Evolutionary conservation across 768 basidiomycete genomes (phyloP), one percentile per base, ranked within the genome.

Genomic region (Tulasnella sp.): DNA sequence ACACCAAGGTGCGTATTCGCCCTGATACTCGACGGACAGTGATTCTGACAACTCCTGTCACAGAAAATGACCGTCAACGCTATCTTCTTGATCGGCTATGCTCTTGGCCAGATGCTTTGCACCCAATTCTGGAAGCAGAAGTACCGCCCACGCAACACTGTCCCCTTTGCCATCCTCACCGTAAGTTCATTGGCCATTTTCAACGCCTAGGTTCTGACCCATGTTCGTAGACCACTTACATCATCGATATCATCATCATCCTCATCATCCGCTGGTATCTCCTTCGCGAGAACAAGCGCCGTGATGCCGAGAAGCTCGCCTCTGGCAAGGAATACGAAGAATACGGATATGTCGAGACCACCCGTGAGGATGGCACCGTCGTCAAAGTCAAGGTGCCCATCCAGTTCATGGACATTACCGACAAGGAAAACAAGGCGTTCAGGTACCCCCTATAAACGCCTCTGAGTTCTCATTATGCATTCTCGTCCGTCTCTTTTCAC

Each of bases 221-320:
- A 1, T 11, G 9, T 6, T 35, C 17, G 6, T 36, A 59, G 57
- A n/a, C 12, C 31, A 39, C 57, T 11, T 50, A 59, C 21, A 23
- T 34, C 42, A 14, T 49, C 32, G 45, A 55, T 35, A 56, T 55
- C 59, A 8, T 8, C 36, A 21, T 60, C 17, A 31, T 62, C 37
- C 52, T 62, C 46, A 21, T 37, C 42, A 25, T 60, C 60, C 58
- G 59, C 32, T 37, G 17, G 27, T 21, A 35, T 29, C 61, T 62
- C 37, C 17, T 31, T 49, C 27, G 59, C 14, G 61, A 62, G 54
- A 62, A 62, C 59, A 60, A 49, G 53, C 61, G 61, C 34, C 50
- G 61, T 29, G 61, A 62, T 34, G 53, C 51, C 9, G 57, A 58
- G 36, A 35, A 61, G 35, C 14, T 19, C 41, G 50, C 31, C 7